Percentiles rank a stretch among this genome's conserved stretches.
phyloP scores from a whole-genome alignment of 176 grass and related monocot species.

The Carex pumila region DNA sequence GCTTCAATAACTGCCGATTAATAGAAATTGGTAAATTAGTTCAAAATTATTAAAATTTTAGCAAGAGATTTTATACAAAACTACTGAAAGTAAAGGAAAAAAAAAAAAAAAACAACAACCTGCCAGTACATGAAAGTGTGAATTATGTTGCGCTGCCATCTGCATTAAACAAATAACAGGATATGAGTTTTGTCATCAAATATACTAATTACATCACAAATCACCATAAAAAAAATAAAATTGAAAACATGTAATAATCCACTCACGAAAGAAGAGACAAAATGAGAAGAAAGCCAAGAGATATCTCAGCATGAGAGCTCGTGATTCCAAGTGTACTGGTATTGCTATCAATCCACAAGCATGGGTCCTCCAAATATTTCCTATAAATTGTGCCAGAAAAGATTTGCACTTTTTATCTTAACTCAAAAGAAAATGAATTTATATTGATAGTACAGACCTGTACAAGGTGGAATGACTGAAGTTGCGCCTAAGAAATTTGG shows the following conservation, averaged over 20 bases:
- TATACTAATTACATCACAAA: neutral
- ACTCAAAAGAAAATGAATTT: neutral
- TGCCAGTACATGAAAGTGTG: slow-evolving; percentile 99
- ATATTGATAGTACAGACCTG: slow-evolving; percentile 40
- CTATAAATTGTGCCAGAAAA: slow-evolving; percentile 36
- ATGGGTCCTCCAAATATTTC: slow-evolving; percentile 82
- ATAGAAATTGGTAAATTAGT: slow-evolving; percentile 22
- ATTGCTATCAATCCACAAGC: slow-evolving; percentile 74
- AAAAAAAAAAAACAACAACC: slow-evolving; percentile 38
- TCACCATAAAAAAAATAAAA: slow-evolving; percentile 2
- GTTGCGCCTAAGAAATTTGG: slow-evolving; percentile 71
- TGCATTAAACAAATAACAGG: slow-evolving; percentile 40
- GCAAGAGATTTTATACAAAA: neutral
- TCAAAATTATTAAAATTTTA: neutral
- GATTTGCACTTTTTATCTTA: neutral
- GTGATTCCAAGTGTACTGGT: slow-evolving; percentile 54
- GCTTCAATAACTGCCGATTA: slow-evolving; percentile 61
- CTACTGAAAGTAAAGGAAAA: neutral
- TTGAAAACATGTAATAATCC: slow-evolving; percentile 14
- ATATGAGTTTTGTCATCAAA: slow-evolving; percentile 10
- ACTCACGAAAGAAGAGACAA: slow-evolving; percentile 93
- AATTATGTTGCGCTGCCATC: slow-evolving; percentile 74
- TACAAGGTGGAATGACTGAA: slow-evolving; percentile 69
- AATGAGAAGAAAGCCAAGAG: slow-evolving; percentile 76
- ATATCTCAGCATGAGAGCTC: slow-evolving; percentile 82